Evolutionary conservation across 2,329 filamentous ascomycete genomes (phyloP).

Genomic region (Davidsoniella eucalypti): DNA sequence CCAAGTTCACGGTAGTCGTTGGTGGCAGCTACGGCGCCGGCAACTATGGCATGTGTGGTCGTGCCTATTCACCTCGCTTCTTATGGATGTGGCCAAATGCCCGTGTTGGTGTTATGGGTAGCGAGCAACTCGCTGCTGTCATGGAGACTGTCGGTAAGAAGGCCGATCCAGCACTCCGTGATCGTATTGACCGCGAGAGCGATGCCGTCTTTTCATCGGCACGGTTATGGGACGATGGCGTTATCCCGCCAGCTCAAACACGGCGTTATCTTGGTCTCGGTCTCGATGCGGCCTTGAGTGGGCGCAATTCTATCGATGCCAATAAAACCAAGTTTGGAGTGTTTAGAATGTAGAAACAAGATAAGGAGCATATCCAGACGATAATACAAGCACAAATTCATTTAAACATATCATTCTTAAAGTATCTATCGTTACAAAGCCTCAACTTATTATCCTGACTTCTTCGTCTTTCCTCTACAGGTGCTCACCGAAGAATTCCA

Average conservation of each 20-base stretch:
- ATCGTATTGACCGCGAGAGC: conserved; percentile 76
- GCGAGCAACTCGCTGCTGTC: conserved; percentile 76
- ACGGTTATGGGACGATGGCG: conserved; percentile 73
- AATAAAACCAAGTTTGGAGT: conserved; percentile 59
- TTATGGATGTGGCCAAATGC: conserved; percentile 97
- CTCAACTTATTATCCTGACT: neutral
- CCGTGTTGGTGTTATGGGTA: conserved; percentile 90
- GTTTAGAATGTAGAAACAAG: conserved; percentile 53
- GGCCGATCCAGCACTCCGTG: conserved; percentile 58
- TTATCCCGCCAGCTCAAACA: conserved; percentile 65
- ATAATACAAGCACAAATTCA: too few species aligned
- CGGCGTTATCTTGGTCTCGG: conserved; percentile 55
- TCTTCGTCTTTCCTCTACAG: conserved; percentile 17
- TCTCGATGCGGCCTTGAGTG: conserved; percentile 54
- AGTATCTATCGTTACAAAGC: neutral
- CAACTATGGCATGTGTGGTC: conserved; percentile 97
- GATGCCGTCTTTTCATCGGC: conserved; percentile 80
- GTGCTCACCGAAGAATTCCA: conserved; percentile 41
- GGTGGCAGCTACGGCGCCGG: conserved; percentile 84
- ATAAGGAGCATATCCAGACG: too few species aligned
- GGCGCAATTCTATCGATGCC: conserved; percentile 42
- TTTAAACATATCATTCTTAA: neutral
- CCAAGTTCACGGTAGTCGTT: conserved; percentile 95
- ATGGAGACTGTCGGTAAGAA: conserved; percentile 85
- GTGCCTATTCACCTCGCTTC: conserved; percentile 81